A percentile compares a stretch with the other conserved stretches of the same genome.
These are phyloP conservation scores for Spathaspora arborariae DNA, from an alignment of 805 yeast genomes.

Conservation along the genomic window DNA sequence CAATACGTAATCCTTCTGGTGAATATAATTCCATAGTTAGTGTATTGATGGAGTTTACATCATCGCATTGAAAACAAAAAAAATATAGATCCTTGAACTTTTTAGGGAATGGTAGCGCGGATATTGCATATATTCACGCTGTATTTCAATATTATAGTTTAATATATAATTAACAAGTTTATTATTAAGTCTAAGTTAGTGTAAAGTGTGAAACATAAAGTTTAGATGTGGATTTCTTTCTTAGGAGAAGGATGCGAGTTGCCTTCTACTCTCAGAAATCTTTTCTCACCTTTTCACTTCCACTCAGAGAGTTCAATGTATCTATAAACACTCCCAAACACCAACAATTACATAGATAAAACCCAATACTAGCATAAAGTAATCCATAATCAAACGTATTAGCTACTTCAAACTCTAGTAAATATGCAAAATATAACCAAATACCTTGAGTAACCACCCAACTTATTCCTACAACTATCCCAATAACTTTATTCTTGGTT, in stretches of 20 bases:
- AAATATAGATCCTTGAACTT: not conserved
- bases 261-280: not conserved
- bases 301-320: not conserved
- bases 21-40: conserved; percentile 74
- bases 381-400: conserved; percentile 60
- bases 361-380: conserved; percentile 49
- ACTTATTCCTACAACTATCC: conserved; percentile 37
- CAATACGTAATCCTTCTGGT: conserved; percentile 90
- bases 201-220: too few relatives aligned
- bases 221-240: too few relatives aligned
- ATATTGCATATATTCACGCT: not conserved
- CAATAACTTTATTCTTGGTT: conserved; percentile 21
- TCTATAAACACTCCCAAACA: conserved; percentile 53
- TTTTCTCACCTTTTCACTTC: not conserved
- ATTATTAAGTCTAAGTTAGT: too few relatives aligned
- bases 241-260: too few relatives aligned
- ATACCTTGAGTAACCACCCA: conserved; percentile 73
- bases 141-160: too few relatives aligned
- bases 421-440: conserved; percentile 80
- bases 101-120: not conserved
- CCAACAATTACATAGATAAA: conserved; percentile 62
- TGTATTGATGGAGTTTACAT: not conserved
- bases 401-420: conserved; percentile 74
- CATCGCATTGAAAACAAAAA: not conserved
- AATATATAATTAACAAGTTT: too few relatives aligned